Conservation (phyloP, 2,329 filamentous ascomycete species). For the Penicillium griseofulvum region DNA sequence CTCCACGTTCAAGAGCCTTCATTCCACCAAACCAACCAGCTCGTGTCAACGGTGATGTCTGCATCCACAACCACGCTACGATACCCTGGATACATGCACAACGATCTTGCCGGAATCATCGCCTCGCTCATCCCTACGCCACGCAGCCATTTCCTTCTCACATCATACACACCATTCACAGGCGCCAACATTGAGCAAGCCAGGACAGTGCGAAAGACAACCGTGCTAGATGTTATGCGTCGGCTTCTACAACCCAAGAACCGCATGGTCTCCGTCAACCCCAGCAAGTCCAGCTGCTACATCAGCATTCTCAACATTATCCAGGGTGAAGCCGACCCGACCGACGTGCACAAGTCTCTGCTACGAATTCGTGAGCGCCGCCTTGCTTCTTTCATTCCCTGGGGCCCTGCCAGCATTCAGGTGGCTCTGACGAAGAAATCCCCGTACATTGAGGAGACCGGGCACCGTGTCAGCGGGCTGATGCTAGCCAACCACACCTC, state of each 20-base stretch:
- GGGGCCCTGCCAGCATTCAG: conserved; percentile 96
- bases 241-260: conserved; percentile 95
- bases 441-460: conserved; percentile 86
- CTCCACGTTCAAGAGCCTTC: conserved; percentile 94
- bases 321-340: conserved; percentile 96
- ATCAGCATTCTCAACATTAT: conserved; percentile 99
- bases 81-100: conserved; percentile 99
- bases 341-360: conserved; percentile 95
- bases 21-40: conserved; percentile 95
- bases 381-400: conserved; percentile 94
- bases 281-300: conserved; percentile 96
- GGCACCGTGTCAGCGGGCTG: conserved; percentile 84
- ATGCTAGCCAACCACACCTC: conserved; percentile 99
- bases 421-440: conserved; percentile 95
- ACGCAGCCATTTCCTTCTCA: conserved; percentile 97
- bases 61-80: conserved; percentile 93
- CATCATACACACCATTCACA: conserved; percentile 96
- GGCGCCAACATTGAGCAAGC: conserved; percentile 94
- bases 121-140: conserved; percentile 95
- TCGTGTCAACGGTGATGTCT: conserved; percentile 97
- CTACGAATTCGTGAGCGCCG: conserved; percentile 91
- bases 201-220: conserved; percentile 97
- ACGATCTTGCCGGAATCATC: conserved; percentile 94
- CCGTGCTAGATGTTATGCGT: conserved; percentile 96
- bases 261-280: conserved; percentile 95